Evolutionary conservation across 108 stramenopile genomes (phyloP).

Genomic region (Cyclostephanos tholiformis): DNA sequence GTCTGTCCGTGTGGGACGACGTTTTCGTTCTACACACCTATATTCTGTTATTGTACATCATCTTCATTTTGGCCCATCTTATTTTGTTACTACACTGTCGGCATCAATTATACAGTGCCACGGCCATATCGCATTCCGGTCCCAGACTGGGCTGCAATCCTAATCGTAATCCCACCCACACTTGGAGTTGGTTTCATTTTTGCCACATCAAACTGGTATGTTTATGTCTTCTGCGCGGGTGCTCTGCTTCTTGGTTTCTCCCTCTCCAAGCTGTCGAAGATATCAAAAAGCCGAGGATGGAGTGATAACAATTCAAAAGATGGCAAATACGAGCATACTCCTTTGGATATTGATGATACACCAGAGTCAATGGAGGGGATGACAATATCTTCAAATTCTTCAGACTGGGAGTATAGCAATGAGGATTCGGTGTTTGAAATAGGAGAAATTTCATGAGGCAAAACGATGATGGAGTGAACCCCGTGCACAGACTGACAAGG

Average conservation of each 20-base stretch:
- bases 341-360: conserved; percentile 11
- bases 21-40: too few species aligned
- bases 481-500: too few species aligned
- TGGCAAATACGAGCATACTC: conserved; percentile 13
- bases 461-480: too few species aligned
- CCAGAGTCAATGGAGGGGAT: conserved; percentile 15
- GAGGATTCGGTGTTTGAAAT: conserved; percentile 5
- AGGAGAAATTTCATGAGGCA: background rate
- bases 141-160: conserved; percentile 52
- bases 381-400: background rate
- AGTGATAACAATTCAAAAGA: conserved; percentile 26
- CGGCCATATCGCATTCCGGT: conserved; percentile 51
- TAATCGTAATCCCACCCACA: conserved; percentile 42
- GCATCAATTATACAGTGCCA: conserved; percentile 22
- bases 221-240: conserved; percentile 37
- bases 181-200: conserved; percentile 33
- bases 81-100: background rate
- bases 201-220: conserved; percentile 47
- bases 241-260: conserved; percentile 17
- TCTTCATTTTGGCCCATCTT: background rate
- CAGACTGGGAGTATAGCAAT: conserved; percentile 35
- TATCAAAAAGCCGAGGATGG: conserved; percentile 40
- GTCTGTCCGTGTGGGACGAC: too few species aligned
- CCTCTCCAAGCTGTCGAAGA: conserved; percentile 21
- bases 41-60: background rate